Evolutionary conservation across 805 yeast genomes (phyloP).

Genomic region (Blastobotrys attinorum): DNA sequence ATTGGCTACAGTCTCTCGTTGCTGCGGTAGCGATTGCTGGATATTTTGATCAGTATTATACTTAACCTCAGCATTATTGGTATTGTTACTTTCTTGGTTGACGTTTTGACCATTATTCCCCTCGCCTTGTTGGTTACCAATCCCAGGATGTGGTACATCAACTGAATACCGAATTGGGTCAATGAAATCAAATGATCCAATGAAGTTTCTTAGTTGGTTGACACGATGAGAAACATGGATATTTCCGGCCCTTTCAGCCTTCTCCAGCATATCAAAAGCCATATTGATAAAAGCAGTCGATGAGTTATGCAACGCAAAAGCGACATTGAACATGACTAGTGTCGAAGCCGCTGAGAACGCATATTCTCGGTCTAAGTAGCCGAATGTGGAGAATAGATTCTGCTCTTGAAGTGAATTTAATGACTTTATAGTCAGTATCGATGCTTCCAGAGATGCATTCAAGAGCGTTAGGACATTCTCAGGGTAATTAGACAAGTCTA

Average conservation of each 20-base stretch:
- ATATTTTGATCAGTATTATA: not conserved
- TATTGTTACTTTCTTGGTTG: not conserved
- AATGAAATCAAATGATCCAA: constrained; percentile 13
- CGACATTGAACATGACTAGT: constrained; percentile 16
- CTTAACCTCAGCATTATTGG: not conserved
- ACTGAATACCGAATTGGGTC: no score
- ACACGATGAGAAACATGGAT: constrained; percentile 11
- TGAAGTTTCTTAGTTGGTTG: constrained; percentile 12
- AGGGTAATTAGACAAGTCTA: constrained; percentile 13
- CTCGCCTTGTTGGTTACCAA: no score
- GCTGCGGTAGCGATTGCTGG: no score
- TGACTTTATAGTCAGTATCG: constrained; percentile 17
- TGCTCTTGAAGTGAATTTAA: constrained; percentile 6
- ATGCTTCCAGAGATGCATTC: constrained; percentile 20
- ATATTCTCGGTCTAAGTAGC: constrained; percentile 22
- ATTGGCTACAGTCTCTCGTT: no score
- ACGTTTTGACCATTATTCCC: no score
- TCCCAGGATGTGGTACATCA: no score
- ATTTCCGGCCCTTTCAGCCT: constrained; percentile 12
- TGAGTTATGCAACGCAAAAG: constrained; percentile 14
- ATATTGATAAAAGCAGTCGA: constrained; percentile 14
- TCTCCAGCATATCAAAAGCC: constrained; percentile 13
- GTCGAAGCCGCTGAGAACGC: constrained; percentile 20
- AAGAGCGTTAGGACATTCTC: constrained; percentile 13
- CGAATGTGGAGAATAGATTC: constrained; percentile 12